phyloP scores from a whole-genome alignment of 352 stramenopile genomes.

The Thalassiosira hispida region DNA sequence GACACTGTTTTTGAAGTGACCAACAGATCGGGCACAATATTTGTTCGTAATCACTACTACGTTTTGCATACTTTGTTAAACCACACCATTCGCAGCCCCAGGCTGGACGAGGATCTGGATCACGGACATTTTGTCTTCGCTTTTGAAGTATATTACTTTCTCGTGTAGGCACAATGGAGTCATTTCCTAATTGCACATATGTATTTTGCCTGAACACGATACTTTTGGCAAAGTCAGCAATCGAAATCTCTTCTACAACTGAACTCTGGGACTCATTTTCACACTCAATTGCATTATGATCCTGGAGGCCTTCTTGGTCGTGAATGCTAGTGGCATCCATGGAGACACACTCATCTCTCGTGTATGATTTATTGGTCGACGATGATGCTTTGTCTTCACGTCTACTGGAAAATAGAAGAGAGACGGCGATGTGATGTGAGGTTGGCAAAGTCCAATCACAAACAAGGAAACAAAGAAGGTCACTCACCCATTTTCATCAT shows the following conservation, averaged over 20 bases:
- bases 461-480: too few species aligned
- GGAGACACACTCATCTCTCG: too few species aligned
- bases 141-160: neutral
- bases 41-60: neutral
- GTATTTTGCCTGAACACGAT: neutral
- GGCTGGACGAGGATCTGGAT: constrained; percentile 13
- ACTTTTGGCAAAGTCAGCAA: neutral
- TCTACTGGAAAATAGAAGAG: too few species aligned
- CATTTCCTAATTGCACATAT: neutral
- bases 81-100: constrained; percentile 19
- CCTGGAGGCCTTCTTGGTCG: too few species aligned
- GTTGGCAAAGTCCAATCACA: too few species aligned
- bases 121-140: neutral
- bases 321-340: too few species aligned
- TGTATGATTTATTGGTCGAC: too few species aligned
- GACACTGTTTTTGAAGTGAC: neutral
- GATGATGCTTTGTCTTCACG: too few species aligned
- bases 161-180: neutral
- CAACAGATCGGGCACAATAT: constrained; percentile 3
- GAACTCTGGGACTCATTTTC: too few species aligned
- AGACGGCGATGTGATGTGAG: too few species aligned
- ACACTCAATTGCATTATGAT: too few species aligned
- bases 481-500: too few species aligned
- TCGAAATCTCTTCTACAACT: neutral
- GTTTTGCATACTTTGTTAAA: neutral